Evolutionary conservation across 2,329 filamentous ascomycete species (phyloP).

Genomic region (Didymella glomerata): DNA sequence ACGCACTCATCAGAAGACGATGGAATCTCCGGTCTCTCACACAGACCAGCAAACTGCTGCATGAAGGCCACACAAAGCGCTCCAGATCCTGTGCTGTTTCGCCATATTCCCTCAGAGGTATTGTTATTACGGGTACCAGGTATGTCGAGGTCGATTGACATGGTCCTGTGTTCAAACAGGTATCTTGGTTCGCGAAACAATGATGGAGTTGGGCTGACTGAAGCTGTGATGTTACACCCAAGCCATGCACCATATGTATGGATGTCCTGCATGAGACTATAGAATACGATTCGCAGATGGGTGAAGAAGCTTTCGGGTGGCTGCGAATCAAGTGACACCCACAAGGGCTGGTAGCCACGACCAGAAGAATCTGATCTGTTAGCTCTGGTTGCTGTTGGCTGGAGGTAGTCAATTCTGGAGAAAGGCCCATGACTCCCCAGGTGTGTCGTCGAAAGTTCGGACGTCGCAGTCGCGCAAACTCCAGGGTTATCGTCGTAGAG

Average conservation of each 20-base stretch:
- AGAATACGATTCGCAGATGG: not conserved
- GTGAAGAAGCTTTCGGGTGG: not conserved
- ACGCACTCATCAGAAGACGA: not conserved
- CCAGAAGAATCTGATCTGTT: not conserved
- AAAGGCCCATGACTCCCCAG: not conserved
- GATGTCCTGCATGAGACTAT: not conserved
- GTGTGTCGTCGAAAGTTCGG: slow-evolving; percentile 1
- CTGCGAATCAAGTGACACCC: not conserved
- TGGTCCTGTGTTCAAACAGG: not conserved
- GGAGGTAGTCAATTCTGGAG: not conserved
- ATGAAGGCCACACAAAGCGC: not conserved
- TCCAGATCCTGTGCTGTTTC: not conserved
- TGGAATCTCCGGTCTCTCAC: not conserved
- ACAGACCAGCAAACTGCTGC: not conserved
- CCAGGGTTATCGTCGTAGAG: not conserved
- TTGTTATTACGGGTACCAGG: not conserved
- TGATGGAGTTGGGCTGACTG: not conserved
- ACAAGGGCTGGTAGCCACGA: not conserved
- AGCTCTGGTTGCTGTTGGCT: not conserved
- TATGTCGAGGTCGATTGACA: not conserved
- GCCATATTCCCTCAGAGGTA: not conserved
- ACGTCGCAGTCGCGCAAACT: not conserved
- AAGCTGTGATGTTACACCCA: not conserved
- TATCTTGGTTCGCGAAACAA: not conserved
- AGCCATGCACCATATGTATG: not conserved